Conservation (phyloP, 2,329 filamentous ascomycete species). For the Penicillium fuscoglaucum region DNA sequence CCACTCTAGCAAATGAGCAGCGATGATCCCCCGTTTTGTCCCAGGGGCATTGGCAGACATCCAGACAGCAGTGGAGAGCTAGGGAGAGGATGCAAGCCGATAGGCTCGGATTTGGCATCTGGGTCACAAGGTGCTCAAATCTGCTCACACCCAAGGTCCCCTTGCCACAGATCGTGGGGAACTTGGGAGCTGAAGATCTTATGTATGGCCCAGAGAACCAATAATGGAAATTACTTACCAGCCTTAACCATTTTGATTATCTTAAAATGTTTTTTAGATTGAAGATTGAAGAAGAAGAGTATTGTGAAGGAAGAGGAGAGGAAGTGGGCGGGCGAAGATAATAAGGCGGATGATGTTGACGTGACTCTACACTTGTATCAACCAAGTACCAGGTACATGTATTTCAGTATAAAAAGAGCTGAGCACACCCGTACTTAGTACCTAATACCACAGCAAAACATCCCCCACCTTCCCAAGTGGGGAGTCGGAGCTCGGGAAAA, state of each 20-base stretch:
- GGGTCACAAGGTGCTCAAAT: slow-evolving; percentile 46
- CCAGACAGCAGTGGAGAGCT: slow-evolving; percentile 12
- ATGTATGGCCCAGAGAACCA: slow-evolving; percentile 23
- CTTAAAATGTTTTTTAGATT: slow-evolving; percentile 33
- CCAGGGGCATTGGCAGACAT: neutral
- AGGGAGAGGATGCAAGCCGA: slow-evolving; percentile 20
- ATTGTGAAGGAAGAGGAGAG: slow-evolving; percentile 17
- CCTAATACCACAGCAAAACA: slow-evolving; percentile 11
- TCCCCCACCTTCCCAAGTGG: slow-evolving; percentile 29
- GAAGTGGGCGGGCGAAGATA: slow-evolving; percentile 23
- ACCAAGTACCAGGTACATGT: slow-evolving; percentile 15
- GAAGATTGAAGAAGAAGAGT: slow-evolving; percentile 9
- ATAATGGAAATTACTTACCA: slow-evolving; percentile 61
- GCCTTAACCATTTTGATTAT: slow-evolving; percentile 96
- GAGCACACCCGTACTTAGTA: neutral
- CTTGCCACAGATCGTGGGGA: slow-evolving; percentile 32
- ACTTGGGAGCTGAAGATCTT: slow-evolving; percentile 6
- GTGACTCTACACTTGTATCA: slow-evolving; percentile 17
- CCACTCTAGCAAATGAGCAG: slow-evolving; percentile 10
- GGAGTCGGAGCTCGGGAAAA: slow-evolving; percentile 20
- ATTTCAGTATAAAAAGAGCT: neutral
- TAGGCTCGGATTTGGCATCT: slow-evolving; percentile 27
- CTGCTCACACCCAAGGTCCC: slow-evolving; percentile 44
- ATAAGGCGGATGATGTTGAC: slow-evolving; percentile 29
- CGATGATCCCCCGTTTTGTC: neutral